Conservation (phyloP, 2,329 filamentous ascomycete species). For the Sporothrix schenckii region DNA sequence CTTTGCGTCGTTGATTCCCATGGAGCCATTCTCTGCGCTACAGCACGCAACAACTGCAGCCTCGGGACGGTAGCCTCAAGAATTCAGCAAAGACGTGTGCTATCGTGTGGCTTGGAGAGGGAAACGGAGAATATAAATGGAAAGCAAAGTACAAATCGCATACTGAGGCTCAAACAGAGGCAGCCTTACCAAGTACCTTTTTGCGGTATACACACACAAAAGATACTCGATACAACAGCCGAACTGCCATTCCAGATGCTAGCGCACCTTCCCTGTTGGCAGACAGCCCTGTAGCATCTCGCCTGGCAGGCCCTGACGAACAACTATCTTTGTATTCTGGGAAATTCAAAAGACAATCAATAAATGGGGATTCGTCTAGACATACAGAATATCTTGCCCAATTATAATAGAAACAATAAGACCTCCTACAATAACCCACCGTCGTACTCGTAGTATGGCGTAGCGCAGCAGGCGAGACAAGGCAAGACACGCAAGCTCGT, state of each 20-base stretch:
- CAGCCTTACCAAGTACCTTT: not conserved
- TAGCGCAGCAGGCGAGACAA: slow-evolving; percentile 30
- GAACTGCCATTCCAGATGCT: slow-evolving; percentile 10
- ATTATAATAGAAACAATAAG: slow-evolving; percentile 25
- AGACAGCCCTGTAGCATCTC: not conserved
- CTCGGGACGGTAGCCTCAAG: too few relatives aligned
- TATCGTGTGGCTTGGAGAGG: not conserved
- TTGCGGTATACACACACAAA: not conserved
- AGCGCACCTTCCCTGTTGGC: not conserved
- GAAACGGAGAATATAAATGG: not conserved
- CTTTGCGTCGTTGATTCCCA: not conserved
- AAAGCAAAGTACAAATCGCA: not conserved
- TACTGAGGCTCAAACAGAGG: not conserved
- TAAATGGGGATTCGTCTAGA: slow-evolving; percentile 22
- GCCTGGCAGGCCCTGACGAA: slow-evolving; percentile 1
- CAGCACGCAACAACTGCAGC: too few relatives aligned
- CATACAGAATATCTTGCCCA: not conserved
- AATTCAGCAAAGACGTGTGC: not conserved
- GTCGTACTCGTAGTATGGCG: slow-evolving; percentile 29
- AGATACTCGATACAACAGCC: not conserved
- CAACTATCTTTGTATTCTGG: too few relatives aligned
- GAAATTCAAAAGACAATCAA: not conserved
- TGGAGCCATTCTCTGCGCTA: too few relatives aligned
- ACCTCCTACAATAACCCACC: slow-evolving; percentile 24
- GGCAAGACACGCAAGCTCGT: slow-evolving; percentile 35